Percentiles rank a stretch among this genome's conserved stretches.
phyloP scores from a whole-genome alignment of 2,329 filamentous ascomycete genomes.

The Colletotrichum phormii region DNA sequence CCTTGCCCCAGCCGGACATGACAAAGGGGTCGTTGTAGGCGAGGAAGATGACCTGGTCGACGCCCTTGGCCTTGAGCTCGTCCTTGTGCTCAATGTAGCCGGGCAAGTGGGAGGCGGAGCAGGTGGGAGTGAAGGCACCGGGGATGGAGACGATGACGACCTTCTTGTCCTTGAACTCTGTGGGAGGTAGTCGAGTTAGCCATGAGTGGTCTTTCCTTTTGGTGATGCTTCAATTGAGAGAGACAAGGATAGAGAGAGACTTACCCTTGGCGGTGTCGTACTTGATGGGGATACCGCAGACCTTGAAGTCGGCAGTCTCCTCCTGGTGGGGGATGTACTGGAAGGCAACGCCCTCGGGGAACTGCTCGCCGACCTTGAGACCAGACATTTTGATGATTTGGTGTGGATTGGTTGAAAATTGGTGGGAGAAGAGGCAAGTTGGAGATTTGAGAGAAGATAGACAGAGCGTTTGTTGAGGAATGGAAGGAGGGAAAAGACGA shows the following conservation, averaged over 20 bases:
- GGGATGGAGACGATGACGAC: constrained; percentile 67
- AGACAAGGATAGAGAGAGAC: too few species aligned
- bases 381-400: constrained; percentile 60
- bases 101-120: constrained; percentile 83
- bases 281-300: constrained; percentile 81
- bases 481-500: background rate
- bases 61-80: constrained; percentile 81
- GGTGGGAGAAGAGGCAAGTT: constrained; percentile 13
- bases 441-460: background rate
- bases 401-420: background rate
- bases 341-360: constrained; percentile 86
- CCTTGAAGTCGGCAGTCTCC: constrained; percentile 75
- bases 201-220: background rate
- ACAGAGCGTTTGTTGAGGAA: background rate
- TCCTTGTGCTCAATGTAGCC: constrained; percentile 80
- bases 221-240: background rate
- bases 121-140: constrained; percentile 88
- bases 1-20: constrained; percentile 92
- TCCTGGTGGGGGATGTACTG: constrained; percentile 83
- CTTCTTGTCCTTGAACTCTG: constrained; percentile 69
- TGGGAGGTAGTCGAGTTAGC: constrained; percentile 48
- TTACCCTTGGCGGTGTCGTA: constrained; percentile 83
- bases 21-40: constrained; percentile 88
- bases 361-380: constrained; percentile 83
- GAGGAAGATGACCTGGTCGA: constrained; percentile 84